Conservation (phyloP, 345 rosid genomes). For the Arabidopsis thaliana region TAIR10.1 NC_003070.9:8135501-8136000, state of each 20-base stretch:
- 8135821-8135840: slow-evolving; percentile 32
- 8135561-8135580: slow-evolving; percentile 76
- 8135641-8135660: slow-evolving; percentile 33
- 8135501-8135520: slow-evolving; percentile 66
- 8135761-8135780: slow-evolving; percentile 55
- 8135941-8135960: slow-evolving; percentile 35
- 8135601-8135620: slow-evolving; percentile 45
- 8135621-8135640: neutral
- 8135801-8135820: slow-evolving; percentile 44
- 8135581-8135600: slow-evolving; percentile 70
- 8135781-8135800: slow-evolving; percentile 55
- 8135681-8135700: slow-evolving; percentile 21
- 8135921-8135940: slow-evolving; percentile 18
- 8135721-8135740: slow-evolving; percentile 44
- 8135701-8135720: slow-evolving; percentile 48
- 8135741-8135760: slow-evolving; percentile 12
- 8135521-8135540: slow-evolving; percentile 48
- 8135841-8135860: slow-evolving; percentile 12
- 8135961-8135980: neutral
- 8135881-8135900: neutral
- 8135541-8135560: slow-evolving; percentile 53
- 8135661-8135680: slow-evolving; percentile 17
- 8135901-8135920: neutral
- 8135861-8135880: slow-evolving; percentile 32
- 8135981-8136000: neutral